Evolutionary conservation across 2,329 filamentous ascomycete genomes (phyloP), one percentile per base, ranked within the genome.

Genomic region (Penicillium corylophilum): DNA sequence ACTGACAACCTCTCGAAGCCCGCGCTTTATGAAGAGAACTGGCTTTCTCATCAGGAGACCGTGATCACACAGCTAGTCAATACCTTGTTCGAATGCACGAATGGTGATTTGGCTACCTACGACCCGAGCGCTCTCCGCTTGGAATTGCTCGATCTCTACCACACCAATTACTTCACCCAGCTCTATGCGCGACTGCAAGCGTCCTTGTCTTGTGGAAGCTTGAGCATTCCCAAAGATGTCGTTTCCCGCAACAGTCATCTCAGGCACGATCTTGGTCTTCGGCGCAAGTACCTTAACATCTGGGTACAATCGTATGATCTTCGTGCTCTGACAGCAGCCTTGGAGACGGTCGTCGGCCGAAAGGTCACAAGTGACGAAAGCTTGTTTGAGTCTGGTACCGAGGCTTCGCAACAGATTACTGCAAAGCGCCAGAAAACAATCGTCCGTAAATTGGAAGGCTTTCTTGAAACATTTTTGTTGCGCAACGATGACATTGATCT

Each of bases 11-110:
- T 86, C 23, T 69, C 72, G 2, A 77, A 79, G 43, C 76, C 82
- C n/a, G 75, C 79, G 47, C 72, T 86, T 56, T 85, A 85, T 63
- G 82, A 86, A 60, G 82, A 85, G 41, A 75, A 79, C 50, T 86
- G 83, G 83, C 77, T 86, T 33, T 75, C 73, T 12, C 79, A 85
- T 54, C 83, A 86, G 61, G 83, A 86, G 62, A 71, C 80, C 20
- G 79, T 81, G 33, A 78, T 86, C 40, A 82, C 82, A 0, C 82
- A 85, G 61, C 71, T 86, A 6, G 65, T 82, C 42, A 87, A 86
- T 64, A 72, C 72, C 13, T 68, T 85, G 43, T 82, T 84, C 58
- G 67, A 76, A 31, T 64, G 72, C 4, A 66, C 71, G 0, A 52
- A 53, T 46, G 47, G 55, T 3, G 52, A 55, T 5, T 26, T 44